Base-by-base conservation (phyloP, 768 basidiomycete species). In the Lactifluus piperatus region DNA sequence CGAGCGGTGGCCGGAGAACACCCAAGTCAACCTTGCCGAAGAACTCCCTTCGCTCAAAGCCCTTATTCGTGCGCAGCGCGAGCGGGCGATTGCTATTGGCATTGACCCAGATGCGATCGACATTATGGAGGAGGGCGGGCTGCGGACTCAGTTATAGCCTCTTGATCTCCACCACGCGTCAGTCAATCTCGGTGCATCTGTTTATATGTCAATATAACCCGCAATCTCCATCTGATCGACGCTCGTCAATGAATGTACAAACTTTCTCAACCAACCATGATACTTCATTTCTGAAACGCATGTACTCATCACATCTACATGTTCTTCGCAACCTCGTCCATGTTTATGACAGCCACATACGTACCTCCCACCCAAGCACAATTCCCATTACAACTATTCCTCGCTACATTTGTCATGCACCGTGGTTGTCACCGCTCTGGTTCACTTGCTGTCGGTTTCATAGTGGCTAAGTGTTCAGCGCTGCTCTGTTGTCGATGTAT, bases 1-100 rank as follows among this genome's bases (percentile, higher is more conserved):
- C 37, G 80, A 81, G 27, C 79, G 83, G 30, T 94, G 89, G 90
- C 67, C 73, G 4, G 85, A 89, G 68, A 76, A 77, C 54, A 71
- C 76, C 0, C 76, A 78, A 45, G 84, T 90, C 18, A 76, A 81
- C 32, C 73, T 92, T 45, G 66, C 71, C 13, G 76, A 75, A 2
- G 86, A 88, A 64, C 75, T 91, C 9, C 77, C 79, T 2, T 73
- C 72, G 32, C 67, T 89, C 36, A 86, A 85, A 70, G 80, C 75
- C 8, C 74, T 80, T 56, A 81, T 82, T 64, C 77, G 78, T 52
- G 69, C 69, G 26, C 64, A 66, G 29, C 67, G 66, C 30, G 68
- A 54, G 54, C 64, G 64, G 16, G 64, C 64, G 30, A 57, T 65
- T 47, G 62, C 57, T 5, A 62, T 53, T 5, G 64, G 64, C 24